Percentiles rank a stretch among this genome's conserved stretches.
Conservation (phyloP, 768 basidiomycete genomes). For the Epithele typhae region DNA sequence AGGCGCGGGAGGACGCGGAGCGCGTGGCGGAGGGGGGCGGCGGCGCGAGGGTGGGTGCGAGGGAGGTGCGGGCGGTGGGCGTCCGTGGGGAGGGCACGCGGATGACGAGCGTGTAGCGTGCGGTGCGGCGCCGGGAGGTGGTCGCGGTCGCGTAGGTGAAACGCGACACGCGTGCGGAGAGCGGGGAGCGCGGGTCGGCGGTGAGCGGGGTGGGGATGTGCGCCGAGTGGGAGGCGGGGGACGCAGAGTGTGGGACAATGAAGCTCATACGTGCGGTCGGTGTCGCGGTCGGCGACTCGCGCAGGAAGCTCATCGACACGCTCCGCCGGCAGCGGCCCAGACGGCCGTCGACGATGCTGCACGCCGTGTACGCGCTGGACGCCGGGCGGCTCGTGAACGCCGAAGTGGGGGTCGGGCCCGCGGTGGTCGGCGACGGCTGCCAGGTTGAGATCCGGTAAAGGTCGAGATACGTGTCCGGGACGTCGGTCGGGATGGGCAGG, state of each 20-base stretch:
- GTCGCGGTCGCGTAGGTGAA: no score
- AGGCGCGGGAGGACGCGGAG: background rate
- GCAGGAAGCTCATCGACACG: background rate
- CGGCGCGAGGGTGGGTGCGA: background rate
- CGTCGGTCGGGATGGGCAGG: slow-evolving; percentile 4
- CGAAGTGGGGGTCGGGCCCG: no score
- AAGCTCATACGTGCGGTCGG: slow-evolving; percentile 9
- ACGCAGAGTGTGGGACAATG: slow-evolving; percentile 1
- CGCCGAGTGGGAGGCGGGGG: background rate
- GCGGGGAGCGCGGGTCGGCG: no score
- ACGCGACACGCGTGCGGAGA: no score
- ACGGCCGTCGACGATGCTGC: background rate
- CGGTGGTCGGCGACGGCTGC: no score
- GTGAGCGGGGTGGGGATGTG: no score
- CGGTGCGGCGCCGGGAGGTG: no score
- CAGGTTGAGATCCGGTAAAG: slow-evolving; percentile 18
- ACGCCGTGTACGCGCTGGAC: background rate
- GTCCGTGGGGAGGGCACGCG: background rate
- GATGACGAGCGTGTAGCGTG: slow-evolving; percentile 2
- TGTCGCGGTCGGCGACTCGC: background rate
- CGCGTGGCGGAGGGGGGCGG: background rate
- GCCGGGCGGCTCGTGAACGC: no score
- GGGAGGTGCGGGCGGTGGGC: no score
- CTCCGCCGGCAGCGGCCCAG: background rate
- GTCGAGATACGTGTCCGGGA: slow-evolving; percentile 23